phyloP scores from a whole-genome alignment of 768 basidiomycete species.

The Trametes villosa region DNA sequence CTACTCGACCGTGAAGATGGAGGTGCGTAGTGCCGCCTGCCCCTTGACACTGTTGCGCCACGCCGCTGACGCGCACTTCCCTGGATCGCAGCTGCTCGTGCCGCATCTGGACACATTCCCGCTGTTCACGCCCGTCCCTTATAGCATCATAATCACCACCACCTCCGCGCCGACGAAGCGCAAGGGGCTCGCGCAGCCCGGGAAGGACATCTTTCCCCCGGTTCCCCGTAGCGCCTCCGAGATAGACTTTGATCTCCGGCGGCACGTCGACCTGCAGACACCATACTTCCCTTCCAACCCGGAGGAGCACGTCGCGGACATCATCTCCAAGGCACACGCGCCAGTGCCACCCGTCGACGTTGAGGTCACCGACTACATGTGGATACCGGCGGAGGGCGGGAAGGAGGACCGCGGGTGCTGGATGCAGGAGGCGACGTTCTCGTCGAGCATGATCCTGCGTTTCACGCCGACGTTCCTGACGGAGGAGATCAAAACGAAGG shows the following conservation, averaged over 20 bases:
- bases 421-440: conserved; percentile 26
- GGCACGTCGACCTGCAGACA: conserved; percentile 17
- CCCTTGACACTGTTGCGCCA: background rate
- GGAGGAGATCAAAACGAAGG: conserved; percentile 19
- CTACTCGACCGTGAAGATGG: conserved; percentile 19
- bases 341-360: conserved; percentile 20
- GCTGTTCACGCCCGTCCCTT: conserved; percentile 28
- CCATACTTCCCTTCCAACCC: conserved; percentile 10
- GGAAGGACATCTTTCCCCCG: conserved; percentile 24
- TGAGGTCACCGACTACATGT: conserved; percentile 19
- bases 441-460: conserved; percentile 16
- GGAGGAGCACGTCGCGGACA: conserved; percentile 17
- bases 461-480: conserved; percentile 24
- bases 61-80: background rate
- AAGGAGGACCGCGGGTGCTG: conserved; percentile 23
- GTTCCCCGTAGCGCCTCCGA: conserved; percentile 20
- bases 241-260: conserved; percentile 22
- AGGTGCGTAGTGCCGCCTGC: conserved; percentile 9
- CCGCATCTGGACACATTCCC: conserved; percentile 25
- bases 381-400: conserved; percentile 22
- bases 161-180: conserved; percentile 23
- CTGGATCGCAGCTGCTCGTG: conserved; percentile 17
- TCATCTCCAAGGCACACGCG: conserved; percentile 17
- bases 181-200: conserved; percentile 15
- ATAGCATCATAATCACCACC: conserved; percentile 26